A percentile compares a stretch with the other conserved stretches of the same genome.
Evolutionary conservation across 2,329 filamentous ascomycete species (phyloP).

Genomic region (Triangularia setosa): DNA sequence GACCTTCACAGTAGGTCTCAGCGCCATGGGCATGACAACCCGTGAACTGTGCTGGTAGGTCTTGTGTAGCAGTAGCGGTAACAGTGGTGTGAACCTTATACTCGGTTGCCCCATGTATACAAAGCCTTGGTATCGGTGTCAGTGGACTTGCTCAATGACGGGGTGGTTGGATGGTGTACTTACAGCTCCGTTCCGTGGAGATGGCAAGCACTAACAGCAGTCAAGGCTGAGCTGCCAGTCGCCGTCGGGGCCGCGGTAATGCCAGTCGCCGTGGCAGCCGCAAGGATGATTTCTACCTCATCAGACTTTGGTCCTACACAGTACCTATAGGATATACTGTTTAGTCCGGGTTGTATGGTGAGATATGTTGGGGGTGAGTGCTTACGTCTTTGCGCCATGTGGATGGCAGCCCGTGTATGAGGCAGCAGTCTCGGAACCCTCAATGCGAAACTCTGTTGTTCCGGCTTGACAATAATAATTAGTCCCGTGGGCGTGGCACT

Average conservation of each 20-base stretch:
- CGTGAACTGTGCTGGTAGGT: constrained; percentile 58
- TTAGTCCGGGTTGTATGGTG: neutral
- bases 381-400: constrained; percentile 49
- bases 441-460: constrained; percentile 30
- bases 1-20: constrained; percentile 43
- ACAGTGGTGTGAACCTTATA: constrained; percentile 43
- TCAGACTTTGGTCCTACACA: constrained; percentile 38
- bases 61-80: constrained; percentile 53
- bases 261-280: constrained; percentile 14
- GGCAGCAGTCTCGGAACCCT: constrained; percentile 29
- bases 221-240: constrained; percentile 23
- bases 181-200: constrained; percentile 40
- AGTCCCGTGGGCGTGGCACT: constrained; percentile 43
- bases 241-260: constrained; percentile 14
- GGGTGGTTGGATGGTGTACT: constrained; percentile 18
- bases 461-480: constrained; percentile 38
- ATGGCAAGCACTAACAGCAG: constrained; percentile 51
- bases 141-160: neutral
- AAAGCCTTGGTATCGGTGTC: constrained; percentile 35
- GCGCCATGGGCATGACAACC: constrained; percentile 60
- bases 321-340: constrained; percentile 30
- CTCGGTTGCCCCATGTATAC: constrained; percentile 41
- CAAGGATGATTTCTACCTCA: constrained; percentile 39
- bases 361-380: neutral
- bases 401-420: constrained; percentile 45